phyloP scores from a whole-genome alignment of 176 grass and related monocot species.

The Elaeis guineensis region DNA sequence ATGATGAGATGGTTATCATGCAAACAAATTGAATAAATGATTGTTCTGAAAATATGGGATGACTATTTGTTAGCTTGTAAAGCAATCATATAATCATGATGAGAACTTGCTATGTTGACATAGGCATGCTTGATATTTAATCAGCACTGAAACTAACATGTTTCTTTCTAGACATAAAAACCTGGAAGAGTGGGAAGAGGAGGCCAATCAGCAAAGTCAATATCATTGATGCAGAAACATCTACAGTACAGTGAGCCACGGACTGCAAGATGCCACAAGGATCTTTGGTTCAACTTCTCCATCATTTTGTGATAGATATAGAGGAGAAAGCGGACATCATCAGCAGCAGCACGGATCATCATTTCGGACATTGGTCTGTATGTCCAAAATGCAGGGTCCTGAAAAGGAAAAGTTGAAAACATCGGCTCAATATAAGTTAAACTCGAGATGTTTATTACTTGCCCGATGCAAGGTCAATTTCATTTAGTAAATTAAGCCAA shows the following conservation, averaged over 20 bases:
- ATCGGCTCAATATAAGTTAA: too few species aligned
- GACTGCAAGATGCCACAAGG: constrained; percentile 61
- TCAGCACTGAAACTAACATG: neutral
- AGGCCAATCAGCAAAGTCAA: constrained; percentile 73
- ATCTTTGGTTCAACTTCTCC: constrained; percentile 55
- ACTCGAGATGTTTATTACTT: too few species aligned
- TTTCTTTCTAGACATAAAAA: constrained; percentile 21
- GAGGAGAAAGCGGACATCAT: constrained; percentile 87
- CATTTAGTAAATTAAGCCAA: too few species aligned
- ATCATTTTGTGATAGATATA: constrained; percentile 88
- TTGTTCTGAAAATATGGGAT: too few species aligned
- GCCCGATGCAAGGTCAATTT: too few species aligned
- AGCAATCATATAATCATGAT: too few species aligned
- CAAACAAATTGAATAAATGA: too few species aligned
- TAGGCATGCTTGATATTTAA: too few species aligned
- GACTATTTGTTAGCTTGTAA: too few species aligned
- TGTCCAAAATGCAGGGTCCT: constrained; percentile 81
- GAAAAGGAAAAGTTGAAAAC: constrained; percentile 7
- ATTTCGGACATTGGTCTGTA: constrained; percentile 80
- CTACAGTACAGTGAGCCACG: constrained; percentile 72
- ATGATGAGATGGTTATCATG: too few species aligned
- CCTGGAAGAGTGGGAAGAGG: constrained; percentile 66
- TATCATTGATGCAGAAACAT: constrained; percentile 83
- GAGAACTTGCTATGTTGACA: too few species aligned
- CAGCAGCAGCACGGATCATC: constrained; percentile 81